Percentiles rank a stretch among this genome's conserved stretches.
phyloP scores from a whole-genome alignment of 352 stramenopile genomes.

The Phytophthora parvispora region DNA sequence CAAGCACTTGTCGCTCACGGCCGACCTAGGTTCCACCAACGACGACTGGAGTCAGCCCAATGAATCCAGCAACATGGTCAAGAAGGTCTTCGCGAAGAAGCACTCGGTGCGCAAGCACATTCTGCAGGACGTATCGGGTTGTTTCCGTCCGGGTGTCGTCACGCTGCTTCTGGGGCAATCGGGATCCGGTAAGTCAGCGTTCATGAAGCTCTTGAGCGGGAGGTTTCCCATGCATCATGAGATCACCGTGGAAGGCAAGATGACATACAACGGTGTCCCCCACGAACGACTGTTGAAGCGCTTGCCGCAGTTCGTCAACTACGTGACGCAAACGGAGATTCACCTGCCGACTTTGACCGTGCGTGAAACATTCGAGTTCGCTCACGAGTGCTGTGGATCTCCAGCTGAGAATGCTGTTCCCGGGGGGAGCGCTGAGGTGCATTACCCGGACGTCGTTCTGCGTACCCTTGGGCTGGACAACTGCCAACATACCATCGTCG shows the following conservation, averaged over 20 bases:
- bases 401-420: not conserved
- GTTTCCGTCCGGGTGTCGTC: slow-evolving; percentile 2
- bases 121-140: slow-evolving; percentile 6
- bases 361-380: slow-evolving; percentile 5
- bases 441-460: not conserved
- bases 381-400: not conserved
- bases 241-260: slow-evolving; percentile 1
- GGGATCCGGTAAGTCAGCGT: slow-evolving; percentile 1
- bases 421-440: not conserved
- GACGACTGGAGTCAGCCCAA: not conserved
- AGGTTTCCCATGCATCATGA: not conserved
- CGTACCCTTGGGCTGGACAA: not conserved
- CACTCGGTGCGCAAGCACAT: slow-evolving; percentile 6
- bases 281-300: not conserved
- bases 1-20: slow-evolving; percentile 5
- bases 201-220: slow-evolving; percentile 9
- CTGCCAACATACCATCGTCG: slow-evolving; percentile 10
- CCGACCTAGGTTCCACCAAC: not conserved
- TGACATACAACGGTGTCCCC: not conserved
- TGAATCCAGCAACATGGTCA: not conserved
- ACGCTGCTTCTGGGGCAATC: slow-evolving; percentile 6
- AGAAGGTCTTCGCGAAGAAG: not conserved
- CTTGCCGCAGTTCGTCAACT: slow-evolving; percentile 10
- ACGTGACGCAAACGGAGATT: slow-evolving; percentile 1
- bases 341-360: slow-evolving; percentile 6